Evolutionary conservation across 2,329 filamentous ascomycete species (phyloP), one percentile per base, ranked within the genome.

Genomic region (Xylariaceae sp.): DNA sequence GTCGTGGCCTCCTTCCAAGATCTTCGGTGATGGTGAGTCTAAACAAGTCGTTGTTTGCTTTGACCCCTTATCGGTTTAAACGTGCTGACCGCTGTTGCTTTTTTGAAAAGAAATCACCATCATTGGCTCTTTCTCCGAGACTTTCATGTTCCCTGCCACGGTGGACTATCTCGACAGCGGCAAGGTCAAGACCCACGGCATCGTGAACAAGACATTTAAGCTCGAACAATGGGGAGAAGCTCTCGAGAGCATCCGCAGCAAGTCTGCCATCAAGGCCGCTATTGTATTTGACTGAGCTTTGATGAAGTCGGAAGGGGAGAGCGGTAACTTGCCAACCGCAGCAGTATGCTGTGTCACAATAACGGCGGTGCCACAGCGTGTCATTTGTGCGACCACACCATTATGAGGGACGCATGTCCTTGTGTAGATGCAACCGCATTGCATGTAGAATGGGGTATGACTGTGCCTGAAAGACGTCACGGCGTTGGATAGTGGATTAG

Each of bases 41-140:
- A 9, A 26, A 19, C 7, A 9, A n/a, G n/a, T n/a, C n/a, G n/a
- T n/a, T n/a, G n/a, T n/a, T n/a, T n/a, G n/a, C n/a, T n/a, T n/a
- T n/a, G n/a, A n/a, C n/a, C n/a, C n/a, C n/a, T n/a, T n/a, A n/a
- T n/a, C n/a, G n/a, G n/a, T n/a, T n/a, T n/a, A n/a, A n/a, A n/a
- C n/a, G n/a, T n/a, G n/a, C n/a, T n/a, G n/a, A n/a, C n/a, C n/a
- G n/a, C n/a, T n/a, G n/a, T n/a, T n/a, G n/a, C n/a, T n/a, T n/a
- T n/a, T n/a, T n/a, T n/a, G n/a, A n/a, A n/a, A n/a, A 57, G 82
- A 86, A 60, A 83, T 87, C 51, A 85, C 80, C 50, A 83, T 87
- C 50, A 66, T 86, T 38, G 81, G 82, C 17, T 82, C 76, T 36
- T 87, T 86, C 66, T 84, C 78, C 33, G 81, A 85, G 61, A 83